Base-by-base conservation (phyloP, 2,329 filamentous ascomycete species). In the Arthrobotrys entomopaga region DNA sequence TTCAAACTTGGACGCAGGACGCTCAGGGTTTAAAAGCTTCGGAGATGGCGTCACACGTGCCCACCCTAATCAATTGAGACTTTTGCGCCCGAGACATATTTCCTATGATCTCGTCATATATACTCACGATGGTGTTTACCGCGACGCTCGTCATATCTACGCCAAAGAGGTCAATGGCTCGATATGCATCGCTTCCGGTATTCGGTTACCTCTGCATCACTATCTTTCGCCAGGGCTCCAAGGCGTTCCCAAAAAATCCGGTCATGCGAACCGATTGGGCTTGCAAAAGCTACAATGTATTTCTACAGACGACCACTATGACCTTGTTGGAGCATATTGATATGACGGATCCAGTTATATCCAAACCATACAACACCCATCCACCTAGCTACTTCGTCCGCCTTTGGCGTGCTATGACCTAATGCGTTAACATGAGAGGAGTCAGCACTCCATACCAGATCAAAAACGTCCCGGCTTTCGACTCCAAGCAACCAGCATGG, bases 401-500 rank as follows among this genome's bases (percentile, higher is more conserved):
- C 16, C 56, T 73, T 4, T 73, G 69, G 69, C 61, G 69, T 24
- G 61, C 40, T 2, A 15, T 73, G 26, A 43, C 48, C 4, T 73
- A 66, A 6, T 73, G 69, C n/a, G 63, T 66, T 24, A 73, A 73
- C 29, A 29, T 16, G 16, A 61, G 69, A 8, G 56, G 54, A 11
- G 63, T 73, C 40, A 66, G 66, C 6, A 73, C 69, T 10, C 61
- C 61, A 8, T 48, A 73, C 22, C 61, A 73, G 26, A 63, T 73
- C 6, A 73, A 73, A 43, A 73, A 73, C 20, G 69, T 73, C 20
- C 69, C 69, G 2, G 49, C 38, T 7, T 73, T 73, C 43, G 69
- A 73, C 16, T 50, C 61, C 0, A 73, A 73, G 46, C n/a, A 42
- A 20, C 69, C 61, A 8, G 61, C 56, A 50, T 73, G 67, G 67